Percentiles rank a stretch among this genome's conserved stretches.
Evolutionary conservation across 495 filamentous ascomycete genomes (phyloP).

Genomic region (Xylaria nigripes): DNA sequence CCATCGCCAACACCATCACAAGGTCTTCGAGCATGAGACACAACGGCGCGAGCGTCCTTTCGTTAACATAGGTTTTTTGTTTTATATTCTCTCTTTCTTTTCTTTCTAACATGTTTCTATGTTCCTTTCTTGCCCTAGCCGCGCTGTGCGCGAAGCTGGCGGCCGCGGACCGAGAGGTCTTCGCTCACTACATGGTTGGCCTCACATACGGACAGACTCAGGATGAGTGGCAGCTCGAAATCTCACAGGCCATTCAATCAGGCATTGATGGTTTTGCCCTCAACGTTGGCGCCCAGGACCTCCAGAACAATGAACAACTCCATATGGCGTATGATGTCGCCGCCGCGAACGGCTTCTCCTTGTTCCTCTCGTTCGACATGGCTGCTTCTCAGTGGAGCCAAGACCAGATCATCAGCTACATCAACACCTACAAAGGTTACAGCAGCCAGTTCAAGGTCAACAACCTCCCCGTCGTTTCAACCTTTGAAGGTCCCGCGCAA

Average conservation of each 20-base stretch:
- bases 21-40: background rate
- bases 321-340: conserved; percentile 49
- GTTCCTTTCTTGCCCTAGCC: conserved; percentile 11
- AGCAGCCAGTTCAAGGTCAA: conserved; percentile 49
- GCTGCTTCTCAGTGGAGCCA: conserved; percentile 46
- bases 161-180: conserved; percentile 27
- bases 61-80: background rate
- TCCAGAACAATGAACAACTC: conserved; percentile 43
- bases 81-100: background rate
- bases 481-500: conserved; percentile 58
- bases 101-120: conserved; percentile 9
- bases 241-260: conserved; percentile 48
- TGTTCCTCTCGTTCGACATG: conserved; percentile 67
- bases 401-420: conserved; percentile 45
- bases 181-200: conserved; percentile 47
- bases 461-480: conserved; percentile 56
- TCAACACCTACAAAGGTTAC: conserved; percentile 48
- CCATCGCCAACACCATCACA: too few species aligned
- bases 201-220: conserved; percentile 34
- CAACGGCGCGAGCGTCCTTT: background rate
- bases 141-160: conserved; percentile 15
- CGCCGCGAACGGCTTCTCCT: conserved; percentile 44
- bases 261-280: conserved; percentile 68
- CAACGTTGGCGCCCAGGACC: conserved; percentile 52
- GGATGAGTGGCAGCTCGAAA: conserved; percentile 52